A percentile compares a stretch with the other conserved stretches of the same genome.
These are phyloP conservation scores for Cryptococcus floricola DNA, from an alignment of 1,284 basidiomycete species.

Conservation along the genomic window DNA sequence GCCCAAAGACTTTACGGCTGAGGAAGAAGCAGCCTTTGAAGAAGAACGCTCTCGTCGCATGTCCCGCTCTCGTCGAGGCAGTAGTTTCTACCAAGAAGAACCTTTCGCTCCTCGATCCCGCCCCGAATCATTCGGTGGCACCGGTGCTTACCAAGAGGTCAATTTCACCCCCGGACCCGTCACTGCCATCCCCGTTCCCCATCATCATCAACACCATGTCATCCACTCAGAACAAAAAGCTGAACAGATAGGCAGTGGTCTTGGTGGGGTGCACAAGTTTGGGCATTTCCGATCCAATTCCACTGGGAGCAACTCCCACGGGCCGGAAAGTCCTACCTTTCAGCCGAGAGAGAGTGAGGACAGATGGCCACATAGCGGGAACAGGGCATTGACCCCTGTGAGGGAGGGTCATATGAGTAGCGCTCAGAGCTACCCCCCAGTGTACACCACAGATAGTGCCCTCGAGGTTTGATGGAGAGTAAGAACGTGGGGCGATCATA, in stretches of 20 bases:
- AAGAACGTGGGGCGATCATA: neutral
- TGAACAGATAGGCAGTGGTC: too few species aligned
- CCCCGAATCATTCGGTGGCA: slow-evolving; percentile 5
- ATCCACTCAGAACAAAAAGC: neutral
- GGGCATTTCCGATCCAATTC: slow-evolving; percentile 11
- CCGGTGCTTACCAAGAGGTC: slow-evolving; percentile 5
- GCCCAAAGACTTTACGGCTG: slow-evolving; percentile 43
- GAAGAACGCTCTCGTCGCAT: slow-evolving; percentile 35
- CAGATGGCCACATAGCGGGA: neutral
- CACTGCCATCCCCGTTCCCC: slow-evolving; percentile 7
- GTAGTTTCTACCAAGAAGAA: slow-evolving; percentile 9
- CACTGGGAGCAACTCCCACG: slow-evolving; percentile 4
- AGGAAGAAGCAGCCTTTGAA: slow-evolving; percentile 40
- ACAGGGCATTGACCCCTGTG: slow-evolving; percentile 12
- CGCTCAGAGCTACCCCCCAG: neutral
- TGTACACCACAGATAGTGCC: neutral
- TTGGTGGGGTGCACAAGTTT: neutral
- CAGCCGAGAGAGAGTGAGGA: slow-evolving; percentile 2
- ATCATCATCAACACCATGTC: slow-evolving; percentile 2
- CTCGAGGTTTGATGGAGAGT: neutral
- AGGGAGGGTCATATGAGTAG: slow-evolving; percentile 11
- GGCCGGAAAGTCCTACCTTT: slow-evolving; percentile 1
- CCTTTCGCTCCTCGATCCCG: neutral
- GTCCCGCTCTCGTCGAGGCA: slow-evolving; percentile 22
- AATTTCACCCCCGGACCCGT: slow-evolving; percentile 2